Base-by-base conservation (phyloP, 495 filamentous ascomycete genomes). In the Xanthoparmelia taractica region DNA sequence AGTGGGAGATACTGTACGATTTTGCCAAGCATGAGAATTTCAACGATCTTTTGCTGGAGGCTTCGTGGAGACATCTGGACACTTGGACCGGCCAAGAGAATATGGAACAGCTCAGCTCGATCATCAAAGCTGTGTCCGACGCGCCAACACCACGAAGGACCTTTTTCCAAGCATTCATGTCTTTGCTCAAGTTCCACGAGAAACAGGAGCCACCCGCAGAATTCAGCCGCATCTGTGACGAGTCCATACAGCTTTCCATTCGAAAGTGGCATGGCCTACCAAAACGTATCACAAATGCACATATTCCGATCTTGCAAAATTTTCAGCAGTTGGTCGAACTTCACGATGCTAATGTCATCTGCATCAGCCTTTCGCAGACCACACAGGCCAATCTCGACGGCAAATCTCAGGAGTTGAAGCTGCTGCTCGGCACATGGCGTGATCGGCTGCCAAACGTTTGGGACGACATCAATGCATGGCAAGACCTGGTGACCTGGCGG, bases 391-490 rank as follows among this genome's bases (percentile, higher is more conserved):
- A 99, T 69, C 79, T 99, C 48, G 95, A 99, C 67, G 84, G 85
- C 48, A 97, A 97, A 74, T 96, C 94, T 6, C 88, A 91, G 48
- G 95, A 99, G 74, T 80, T 99, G 40, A 99, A 99, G 77, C 76
- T 97, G 45, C 83, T 97, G 11, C 84, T 99, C 11, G 89, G 89
- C 38, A 94, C 93, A 13, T 99, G 95, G 95, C 84, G 95, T 59
- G 95, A 99, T 71, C 83, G 95, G 27, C 76, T 99, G 55, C 95
- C 95, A 3, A 99, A 99, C 68, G 87, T 96, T 12, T 99, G 95
- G 95, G 95, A 99, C 68, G 95, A 99, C 71, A 99, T 99, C 75
- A 96, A 96, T 68, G 89, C 92, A 29, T 99, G 95, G 95, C 93
- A 97, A 71, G 95, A 97, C 70, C 80, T 99, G 27, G 94, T 99